Base-by-base conservation (phyloP, 2,329 filamentous ascomycete genomes). In the Cordyceps fumosorosea region DNA sequence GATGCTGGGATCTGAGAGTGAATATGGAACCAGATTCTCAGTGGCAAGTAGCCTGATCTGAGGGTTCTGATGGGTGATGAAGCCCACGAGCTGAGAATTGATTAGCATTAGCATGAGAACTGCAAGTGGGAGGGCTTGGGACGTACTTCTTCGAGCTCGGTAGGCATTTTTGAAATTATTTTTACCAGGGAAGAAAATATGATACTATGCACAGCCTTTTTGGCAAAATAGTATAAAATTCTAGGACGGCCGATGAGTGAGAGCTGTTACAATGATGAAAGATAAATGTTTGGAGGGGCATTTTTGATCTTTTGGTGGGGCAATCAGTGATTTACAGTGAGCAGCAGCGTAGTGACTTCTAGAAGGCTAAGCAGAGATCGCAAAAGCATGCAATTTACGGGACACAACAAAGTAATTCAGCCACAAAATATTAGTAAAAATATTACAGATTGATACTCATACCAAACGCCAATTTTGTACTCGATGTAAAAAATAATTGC, bases 61-160 rank as follows among this genome's bases (percentile, higher is more conserved):
- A 48, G 91, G 91, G 73, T 96, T 96, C 64, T 90, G 90, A 77
- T 96, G 89, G 75, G 90, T 89, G 64, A 98, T 89, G 76, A 98
- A 97, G 73, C 92, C 91, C 65, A 97, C 91, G 60, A 96, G 86
- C 91, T 96, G 45, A 62, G 34, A 29, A 51, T n/a, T 50, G 37
- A 53, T 64, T 64, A 64, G 60, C n/a, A n/a, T n/a, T n/a, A n/a
- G n/a, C 12, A 37, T 58, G 11, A 20, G 34, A 45, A 8, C 3
- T 2, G 37, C 56, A 44, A n/a, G 48, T 60, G 22, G 18, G 20
- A 18, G 65, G 18, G 11, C 16, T 48, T 11, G 22, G 7, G 22
- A 63, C 72, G 48, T 78, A 90, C 89, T 77, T 92, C 89, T 78
- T 91, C 88, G 51, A 92, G 74, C 78, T 92, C 88, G 50, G 87